A percentile compares a stretch with the other conserved stretches of the same genome.
These are phyloP conservation scores for Effrenium voratum DNA, from an alignment of 73 alveolate species.

Conservation along the genomic window DNA sequence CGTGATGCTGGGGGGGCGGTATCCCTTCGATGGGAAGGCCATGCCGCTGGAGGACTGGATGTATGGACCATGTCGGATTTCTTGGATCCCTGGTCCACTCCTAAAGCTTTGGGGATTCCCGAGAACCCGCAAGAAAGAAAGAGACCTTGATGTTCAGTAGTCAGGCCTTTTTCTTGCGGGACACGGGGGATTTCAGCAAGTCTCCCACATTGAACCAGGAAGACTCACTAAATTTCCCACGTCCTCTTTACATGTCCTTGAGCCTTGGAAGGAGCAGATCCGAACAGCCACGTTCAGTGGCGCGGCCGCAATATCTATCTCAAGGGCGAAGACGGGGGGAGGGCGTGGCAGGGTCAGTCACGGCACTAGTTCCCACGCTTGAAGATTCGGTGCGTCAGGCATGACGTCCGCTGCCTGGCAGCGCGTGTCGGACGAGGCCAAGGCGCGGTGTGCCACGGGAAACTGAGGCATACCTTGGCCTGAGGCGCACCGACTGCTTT, in stretches of 20 bases:
- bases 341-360: background rate
- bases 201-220: no score
- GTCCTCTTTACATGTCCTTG: no score
- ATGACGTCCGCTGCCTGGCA: conserved; percentile 89
- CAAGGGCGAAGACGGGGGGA: background rate
- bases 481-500: background rate
- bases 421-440: conserved; percentile 90
- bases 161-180: no score
- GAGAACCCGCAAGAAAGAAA: no score
- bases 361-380: background rate
- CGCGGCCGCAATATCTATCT: no score
- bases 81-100: no score
- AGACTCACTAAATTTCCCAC: no score
- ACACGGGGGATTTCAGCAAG: no score
- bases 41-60: conserved; percentile 79
- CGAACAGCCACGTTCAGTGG: conserved; percentile 89
- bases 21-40: conserved; percentile 88
- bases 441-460: background rate
- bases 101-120: no score
- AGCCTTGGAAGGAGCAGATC: conserved; percentile 40
- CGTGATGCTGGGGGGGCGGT: conserved; percentile 94
- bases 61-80: no score
- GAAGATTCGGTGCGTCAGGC: background rate
- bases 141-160: no score
- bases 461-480: background rate